A percentile compares a stretch with the other conserved stretches of the same genome.
These are phyloP conservation scores for Verticillium nubilum DNA, from an alignment of 2,329 filamentous ascomycete species.

Conservation along the genomic window DNA sequence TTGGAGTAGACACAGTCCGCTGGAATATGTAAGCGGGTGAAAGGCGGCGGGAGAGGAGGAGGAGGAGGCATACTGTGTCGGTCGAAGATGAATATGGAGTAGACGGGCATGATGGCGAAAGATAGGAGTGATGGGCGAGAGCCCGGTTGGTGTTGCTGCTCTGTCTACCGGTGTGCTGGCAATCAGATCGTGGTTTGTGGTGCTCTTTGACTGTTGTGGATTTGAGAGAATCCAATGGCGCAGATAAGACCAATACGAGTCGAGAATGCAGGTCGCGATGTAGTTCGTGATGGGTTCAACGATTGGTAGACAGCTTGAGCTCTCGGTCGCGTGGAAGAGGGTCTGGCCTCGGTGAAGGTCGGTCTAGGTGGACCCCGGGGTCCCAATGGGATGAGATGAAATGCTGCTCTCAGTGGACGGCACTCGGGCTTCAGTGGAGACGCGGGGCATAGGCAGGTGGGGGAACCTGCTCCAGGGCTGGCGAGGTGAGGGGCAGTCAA, in stretches of 20 bases:
- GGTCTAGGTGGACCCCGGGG: neutral
- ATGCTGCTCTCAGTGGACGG: neutral
- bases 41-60: neutral
- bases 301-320: neutral
- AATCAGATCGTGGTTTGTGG: neutral
- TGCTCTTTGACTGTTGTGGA: neutral
- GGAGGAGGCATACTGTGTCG: constrained; percentile 69
- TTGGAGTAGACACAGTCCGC: constrained; percentile 97
- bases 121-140: neutral
- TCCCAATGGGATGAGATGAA: no score
- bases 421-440: neutral
- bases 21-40: constrained; percentile 30
- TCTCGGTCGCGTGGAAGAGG: neutral
- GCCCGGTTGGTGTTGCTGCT: neutral
- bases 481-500: neutral
- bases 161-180: neutral
- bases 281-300: neutral
- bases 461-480: neutral
- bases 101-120: constrained; percentile 70
- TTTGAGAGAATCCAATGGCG: neutral
- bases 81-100: constrained; percentile 98
- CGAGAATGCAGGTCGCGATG: neutral
- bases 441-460: neutral
- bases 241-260: neutral
- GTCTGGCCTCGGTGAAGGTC: neutral